Conservation (phyloP, 305 asterid species). For the Fraxinus paxiana region DNA sequence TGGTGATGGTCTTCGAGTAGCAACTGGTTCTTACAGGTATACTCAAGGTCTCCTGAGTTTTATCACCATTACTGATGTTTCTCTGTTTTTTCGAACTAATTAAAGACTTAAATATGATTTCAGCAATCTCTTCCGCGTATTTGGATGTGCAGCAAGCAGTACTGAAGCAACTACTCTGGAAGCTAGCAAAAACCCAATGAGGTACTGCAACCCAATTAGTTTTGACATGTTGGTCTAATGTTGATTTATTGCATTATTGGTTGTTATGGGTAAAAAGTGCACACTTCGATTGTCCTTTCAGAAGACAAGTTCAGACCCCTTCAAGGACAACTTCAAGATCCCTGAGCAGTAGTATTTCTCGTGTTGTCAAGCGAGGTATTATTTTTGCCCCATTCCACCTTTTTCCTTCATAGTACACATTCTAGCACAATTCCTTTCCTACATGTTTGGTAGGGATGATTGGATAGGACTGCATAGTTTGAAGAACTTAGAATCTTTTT, state of each 20-base stretch:
- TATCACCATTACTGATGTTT: conserved; percentile 5
- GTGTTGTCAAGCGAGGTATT: conserved; percentile 85
- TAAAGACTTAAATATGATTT: conserved; percentile 12
- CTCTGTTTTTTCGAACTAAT: not conserved
- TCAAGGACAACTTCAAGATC: conserved; percentile 74
- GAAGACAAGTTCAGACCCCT: conserved; percentile 88
- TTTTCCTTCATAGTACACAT: not conserved
- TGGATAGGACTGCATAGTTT: not conserved
- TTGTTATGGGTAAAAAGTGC: conserved; percentile 21
- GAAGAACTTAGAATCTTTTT: not conserved
- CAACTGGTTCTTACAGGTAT: conserved; percentile 98
- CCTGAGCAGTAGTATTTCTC: conserved; percentile 75
- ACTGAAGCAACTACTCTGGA: conserved; percentile 86
- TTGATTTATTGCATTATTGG: not conserved
- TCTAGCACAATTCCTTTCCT: not conserved
- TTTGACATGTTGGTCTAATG: conserved; percentile 4
- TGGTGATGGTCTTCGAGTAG: conserved; percentile 88
- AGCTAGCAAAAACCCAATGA: conserved; percentile 97
- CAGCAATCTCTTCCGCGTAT: conserved; percentile 95
- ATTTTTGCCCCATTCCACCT: not conserved
- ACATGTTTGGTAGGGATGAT: not conserved
- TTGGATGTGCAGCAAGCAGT: conserved; percentile 76
- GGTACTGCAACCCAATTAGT: conserved; percentile 40
- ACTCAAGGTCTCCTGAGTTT: conserved; percentile 13
- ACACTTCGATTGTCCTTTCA: conserved; percentile 26